phyloP scores from a whole-genome alignment of 2,329 filamentous ascomycete species.

The Phoma sp. region DNA sequence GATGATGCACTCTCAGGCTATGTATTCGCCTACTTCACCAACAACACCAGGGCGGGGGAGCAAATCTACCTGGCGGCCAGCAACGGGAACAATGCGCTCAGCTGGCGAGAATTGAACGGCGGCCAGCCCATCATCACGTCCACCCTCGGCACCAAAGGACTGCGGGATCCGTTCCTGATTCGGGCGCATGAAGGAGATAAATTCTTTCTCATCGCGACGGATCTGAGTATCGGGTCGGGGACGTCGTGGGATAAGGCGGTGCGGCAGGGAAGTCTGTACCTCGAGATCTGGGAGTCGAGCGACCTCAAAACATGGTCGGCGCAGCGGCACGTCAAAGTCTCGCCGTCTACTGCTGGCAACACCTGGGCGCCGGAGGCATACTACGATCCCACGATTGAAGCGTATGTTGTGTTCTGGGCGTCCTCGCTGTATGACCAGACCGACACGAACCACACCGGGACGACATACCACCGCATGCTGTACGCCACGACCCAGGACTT shows the following conservation, averaged over 20 bases:
- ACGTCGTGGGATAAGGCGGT: slow-evolving; percentile 60
- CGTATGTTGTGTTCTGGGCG: slow-evolving; percentile 57
- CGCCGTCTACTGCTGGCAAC: slow-evolving; percentile 58
- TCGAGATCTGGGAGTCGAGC: slow-evolving; percentile 61
- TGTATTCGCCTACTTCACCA: slow-evolving; percentile 61
- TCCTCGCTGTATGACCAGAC: slow-evolving; percentile 53
- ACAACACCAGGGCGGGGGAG: slow-evolving; percentile 54
- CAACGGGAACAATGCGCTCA: slow-evolving; percentile 59
- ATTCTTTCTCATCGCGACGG: slow-evolving; percentile 61
- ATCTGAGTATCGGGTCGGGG: slow-evolving; percentile 61
- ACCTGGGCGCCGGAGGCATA: slow-evolving; percentile 63
- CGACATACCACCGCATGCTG: slow-evolving; percentile 61
- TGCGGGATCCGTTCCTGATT: slow-evolving; percentile 62
- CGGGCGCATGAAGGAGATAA: slow-evolving; percentile 58
- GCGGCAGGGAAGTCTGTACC: slow-evolving; percentile 56
- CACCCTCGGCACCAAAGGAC: slow-evolving; percentile 55
- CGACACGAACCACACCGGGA: slow-evolving; percentile 52
- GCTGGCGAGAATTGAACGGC: slow-evolving; percentile 59
- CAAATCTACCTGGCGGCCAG: slow-evolving; percentile 62
- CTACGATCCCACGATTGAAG: slow-evolving; percentile 53
- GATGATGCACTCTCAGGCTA: slow-evolving; percentile 54
- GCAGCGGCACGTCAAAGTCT: slow-evolving; percentile 59
- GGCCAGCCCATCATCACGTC: slow-evolving; percentile 57
- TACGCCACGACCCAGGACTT: slow-evolving; percentile 60
- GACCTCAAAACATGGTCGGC: slow-evolving; percentile 60